Conservation (phyloP, 169 alveolate genomes). For the Prorocentrum cordatum region DNA sequence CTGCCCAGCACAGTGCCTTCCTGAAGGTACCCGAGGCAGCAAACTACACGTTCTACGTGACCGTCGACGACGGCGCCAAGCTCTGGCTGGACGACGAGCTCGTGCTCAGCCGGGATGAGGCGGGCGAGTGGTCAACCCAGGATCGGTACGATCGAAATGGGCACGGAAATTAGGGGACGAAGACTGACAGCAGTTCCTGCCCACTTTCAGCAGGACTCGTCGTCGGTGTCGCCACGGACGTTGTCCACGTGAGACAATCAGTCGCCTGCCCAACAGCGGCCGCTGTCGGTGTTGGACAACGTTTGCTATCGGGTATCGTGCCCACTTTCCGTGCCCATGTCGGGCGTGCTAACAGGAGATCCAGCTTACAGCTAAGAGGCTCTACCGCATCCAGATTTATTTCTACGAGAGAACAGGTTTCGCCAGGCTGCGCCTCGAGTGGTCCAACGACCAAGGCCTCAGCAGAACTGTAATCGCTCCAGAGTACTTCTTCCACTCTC, state of each 20-base stretch:
- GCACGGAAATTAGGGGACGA: too few species aligned
- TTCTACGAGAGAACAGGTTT: conserved; percentile 64
- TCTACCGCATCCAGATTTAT: conserved; percentile 38
- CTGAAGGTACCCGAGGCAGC: conserved; percentile 31
- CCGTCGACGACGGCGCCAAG: conserved; percentile 70
- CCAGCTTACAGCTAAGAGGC: conserved; percentile 10
- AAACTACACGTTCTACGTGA: conserved; percentile 62
- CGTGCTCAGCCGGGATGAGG: conserved; percentile 19
- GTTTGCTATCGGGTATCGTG: too few species aligned
- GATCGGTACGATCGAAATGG: too few species aligned
- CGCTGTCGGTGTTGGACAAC: too few species aligned
- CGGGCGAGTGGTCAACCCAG: conserved; percentile 35
- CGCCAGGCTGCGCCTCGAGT: conserved; percentile 48
- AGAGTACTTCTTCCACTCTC: conserved; percentile 47
- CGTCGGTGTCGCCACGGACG: too few species aligned
- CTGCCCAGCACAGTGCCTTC: conserved; percentile 60
- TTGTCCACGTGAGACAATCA: too few species aligned
- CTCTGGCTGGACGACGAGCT: conserved; percentile 67
- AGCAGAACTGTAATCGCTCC: conserved; percentile 13
- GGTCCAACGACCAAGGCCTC: conserved; percentile 46
- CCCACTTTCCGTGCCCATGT: too few species aligned
- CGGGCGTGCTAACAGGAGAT: too few species aligned
- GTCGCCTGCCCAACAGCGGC: too few species aligned
- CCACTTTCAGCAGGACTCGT: too few species aligned
- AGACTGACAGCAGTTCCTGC: too few species aligned